These are phyloP conservation scores for Phytophthora hibernalis DNA, from an alignment of 352 stramenopile genomes.

Conservation along the genomic window DNA sequence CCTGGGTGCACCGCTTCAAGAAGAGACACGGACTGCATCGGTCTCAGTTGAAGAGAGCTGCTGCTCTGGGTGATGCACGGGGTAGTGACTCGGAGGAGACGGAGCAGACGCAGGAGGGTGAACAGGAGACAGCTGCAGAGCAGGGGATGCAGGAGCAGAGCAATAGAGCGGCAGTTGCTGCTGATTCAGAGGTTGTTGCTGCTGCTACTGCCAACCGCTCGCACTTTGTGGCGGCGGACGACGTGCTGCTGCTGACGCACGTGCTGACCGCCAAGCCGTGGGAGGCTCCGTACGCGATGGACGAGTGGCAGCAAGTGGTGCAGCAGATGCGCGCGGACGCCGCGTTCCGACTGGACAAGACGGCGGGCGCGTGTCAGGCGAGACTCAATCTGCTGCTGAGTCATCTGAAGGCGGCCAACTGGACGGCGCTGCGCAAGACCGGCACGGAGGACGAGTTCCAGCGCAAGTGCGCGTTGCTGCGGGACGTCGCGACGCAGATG, in stretches of 20 bases:
- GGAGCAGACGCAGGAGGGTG: conserved; percentile 10
- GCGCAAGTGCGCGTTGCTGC: conserved; percentile 28
- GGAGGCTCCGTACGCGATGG: conserved; percentile 28
- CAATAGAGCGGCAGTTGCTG: conserved; percentile 12
- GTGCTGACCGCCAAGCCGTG: conserved; percentile 36
- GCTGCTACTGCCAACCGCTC: conserved; percentile 7
- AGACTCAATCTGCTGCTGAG: conserved; percentile 27
- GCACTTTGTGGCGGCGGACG: conserved; percentile 42
- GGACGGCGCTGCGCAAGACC: conserved; percentile 34
- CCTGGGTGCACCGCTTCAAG: conserved; percentile 49
- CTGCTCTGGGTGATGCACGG: background rate
- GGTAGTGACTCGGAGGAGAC: background rate
- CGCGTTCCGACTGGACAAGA: conserved; percentile 35
- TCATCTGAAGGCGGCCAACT: conserved; percentile 30
- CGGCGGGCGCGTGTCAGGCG: conserved; percentile 36
- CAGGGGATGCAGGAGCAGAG: background rate
- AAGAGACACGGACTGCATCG: conserved; percentile 42
- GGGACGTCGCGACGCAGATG: conserved; percentile 18
- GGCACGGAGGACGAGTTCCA: conserved; percentile 33
- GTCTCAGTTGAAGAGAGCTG: conserved; percentile 23
- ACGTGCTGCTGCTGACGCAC: conserved; percentile 37
- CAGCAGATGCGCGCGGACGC: conserved; percentile 16
- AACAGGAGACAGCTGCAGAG: background rate
- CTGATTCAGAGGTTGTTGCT: background rate
- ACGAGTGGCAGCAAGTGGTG: conserved; percentile 39